Conservation (phyloP, 2,329 filamentous ascomycete species). For the Gliomastix tumulicola region DNA sequence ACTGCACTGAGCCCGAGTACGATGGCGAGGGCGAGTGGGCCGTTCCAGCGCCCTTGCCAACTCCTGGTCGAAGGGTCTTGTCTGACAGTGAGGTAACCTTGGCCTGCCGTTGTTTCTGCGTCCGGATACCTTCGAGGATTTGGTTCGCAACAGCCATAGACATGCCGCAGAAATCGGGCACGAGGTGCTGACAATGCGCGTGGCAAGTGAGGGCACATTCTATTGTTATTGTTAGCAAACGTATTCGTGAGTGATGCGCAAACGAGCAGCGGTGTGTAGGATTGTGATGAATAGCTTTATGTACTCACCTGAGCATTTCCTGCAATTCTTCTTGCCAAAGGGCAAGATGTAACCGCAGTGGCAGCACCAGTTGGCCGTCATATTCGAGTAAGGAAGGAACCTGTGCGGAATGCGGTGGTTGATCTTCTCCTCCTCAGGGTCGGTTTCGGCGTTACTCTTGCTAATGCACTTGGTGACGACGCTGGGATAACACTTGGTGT, state of each 20-base stretch:
- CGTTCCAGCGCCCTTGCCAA: conserved; percentile 37
- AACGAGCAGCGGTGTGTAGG: too few relatives aligned
- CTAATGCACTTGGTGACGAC: conserved; percentile 99
- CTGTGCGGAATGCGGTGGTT: conserved; percentile 98
- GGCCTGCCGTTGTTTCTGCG: conserved; percentile 62
- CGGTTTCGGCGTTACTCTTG: conserved; percentile 96
- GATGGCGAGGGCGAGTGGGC: conserved; percentile 24
- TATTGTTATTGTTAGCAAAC: conserved; percentile 26
- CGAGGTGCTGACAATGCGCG: conserved; percentile 84
- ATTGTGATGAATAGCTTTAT: too few relatives aligned
- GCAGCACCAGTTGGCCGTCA: conserved; percentile 98
- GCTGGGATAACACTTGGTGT: conserved; percentile 93
- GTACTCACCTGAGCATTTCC: conserved; percentile 77
- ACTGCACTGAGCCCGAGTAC: conserved; percentile 20
- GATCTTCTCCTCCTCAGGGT: conserved; percentile 98
- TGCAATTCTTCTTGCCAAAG: conserved; percentile 89
- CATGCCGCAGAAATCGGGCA: conserved; percentile 99
- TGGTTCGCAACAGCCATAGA: conserved; percentile 96
- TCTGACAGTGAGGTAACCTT: conserved; percentile 54
- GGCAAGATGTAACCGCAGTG: conserved; percentile 96
- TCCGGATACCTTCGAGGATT: conserved; percentile 80
- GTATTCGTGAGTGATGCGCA: too few relatives aligned
- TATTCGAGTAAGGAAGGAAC: conserved; percentile 93
- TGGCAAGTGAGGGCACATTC: conserved; percentile 93
- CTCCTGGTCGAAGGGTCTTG: conserved; percentile 54